Conservation (phyloP, 2,329 filamentous ascomycete species). For the Aspergillus pseudoglaucus region DNA sequence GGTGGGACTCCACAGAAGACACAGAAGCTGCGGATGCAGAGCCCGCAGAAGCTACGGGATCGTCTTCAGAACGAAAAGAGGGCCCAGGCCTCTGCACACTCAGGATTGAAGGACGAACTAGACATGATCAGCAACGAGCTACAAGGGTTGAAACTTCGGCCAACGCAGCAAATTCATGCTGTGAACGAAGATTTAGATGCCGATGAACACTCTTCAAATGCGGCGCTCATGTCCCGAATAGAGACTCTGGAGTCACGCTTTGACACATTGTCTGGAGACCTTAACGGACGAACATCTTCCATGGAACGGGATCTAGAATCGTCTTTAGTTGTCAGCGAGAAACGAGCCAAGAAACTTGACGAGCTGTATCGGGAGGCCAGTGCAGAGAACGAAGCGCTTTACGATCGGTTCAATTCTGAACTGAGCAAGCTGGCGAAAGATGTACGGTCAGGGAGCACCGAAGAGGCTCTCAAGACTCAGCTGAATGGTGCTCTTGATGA, state of each 20-base stretch:
- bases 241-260: constrained; percentile 62
- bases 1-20: constrained; percentile 55
- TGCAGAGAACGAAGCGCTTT: constrained; percentile 87
- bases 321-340: constrained; percentile 66
- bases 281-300: constrained; percentile 55
- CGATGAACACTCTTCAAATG: constrained; percentile 10
- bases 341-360: constrained; percentile 74
- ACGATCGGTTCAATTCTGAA: constrained; percentile 88
- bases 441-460: constrained; percentile 67
- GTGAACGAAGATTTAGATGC: constrained; percentile 21
- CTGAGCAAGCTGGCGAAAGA: constrained; percentile 74
- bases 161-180: constrained; percentile 26
- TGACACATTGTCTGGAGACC: constrained; percentile 52
- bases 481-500: constrained; percentile 73
- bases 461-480: constrained; percentile 66
- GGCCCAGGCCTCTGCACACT: constrained; percentile 63
- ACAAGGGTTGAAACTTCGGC: constrained; percentile 39
- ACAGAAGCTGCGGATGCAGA: constrained; percentile 63
- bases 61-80: constrained; percentile 76
- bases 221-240: constrained; percentile 46
- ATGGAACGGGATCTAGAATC: constrained; percentile 67
- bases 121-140: constrained; percentile 76
- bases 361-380: constrained; percentile 81
- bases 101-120: constrained; percentile 66
- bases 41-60: constrained; percentile 65